phyloP scores from a whole-genome alignment of 78 protist species.

The Isochrysis galbana region DNA sequence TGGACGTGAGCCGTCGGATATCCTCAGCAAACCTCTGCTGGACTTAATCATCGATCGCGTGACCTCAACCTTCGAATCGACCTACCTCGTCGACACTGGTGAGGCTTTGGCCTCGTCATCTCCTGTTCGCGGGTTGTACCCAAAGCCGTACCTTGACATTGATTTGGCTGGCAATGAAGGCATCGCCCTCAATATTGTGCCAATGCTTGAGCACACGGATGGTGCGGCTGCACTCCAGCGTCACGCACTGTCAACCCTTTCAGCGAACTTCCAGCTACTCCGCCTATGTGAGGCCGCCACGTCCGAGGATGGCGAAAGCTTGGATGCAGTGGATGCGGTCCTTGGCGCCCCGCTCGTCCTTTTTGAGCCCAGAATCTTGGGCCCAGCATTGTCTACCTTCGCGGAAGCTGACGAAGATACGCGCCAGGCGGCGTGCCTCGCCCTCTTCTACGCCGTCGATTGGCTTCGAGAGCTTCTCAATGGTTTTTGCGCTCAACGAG shows the following conservation, averaged over 20 bases:
- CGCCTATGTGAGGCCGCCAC: background rate
- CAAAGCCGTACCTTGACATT: background rate
- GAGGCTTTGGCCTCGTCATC: background rate
- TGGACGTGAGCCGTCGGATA: background rate
- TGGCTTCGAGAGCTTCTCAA: background rate
- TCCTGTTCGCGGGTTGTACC: background rate
- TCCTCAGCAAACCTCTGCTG: background rate
- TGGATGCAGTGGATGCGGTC: conserved; percentile 6
- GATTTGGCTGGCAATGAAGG: background rate
- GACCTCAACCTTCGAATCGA: background rate
- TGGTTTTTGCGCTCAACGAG: background rate
- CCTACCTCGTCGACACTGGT: background rate
- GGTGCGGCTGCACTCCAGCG: background rate
- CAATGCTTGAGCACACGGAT: background rate
- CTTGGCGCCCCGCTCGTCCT: background rate
- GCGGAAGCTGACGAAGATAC: background rate
- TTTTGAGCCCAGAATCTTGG: background rate
- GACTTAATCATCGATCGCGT: background rate
- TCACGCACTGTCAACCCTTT: background rate
- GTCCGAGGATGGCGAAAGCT: background rate
- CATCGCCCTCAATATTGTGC: background rate
- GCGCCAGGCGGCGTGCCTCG: background rate
- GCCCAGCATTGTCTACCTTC: background rate
- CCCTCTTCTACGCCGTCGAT: conserved; percentile 6
- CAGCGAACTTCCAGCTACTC: conserved; percentile 7